A percentile compares a stretch with the other conserved stretches of the same genome.
Evolutionary conservation across 2,329 filamentous ascomycete species (phyloP).

Genomic region (Cladophialophora carrionii): DNA sequence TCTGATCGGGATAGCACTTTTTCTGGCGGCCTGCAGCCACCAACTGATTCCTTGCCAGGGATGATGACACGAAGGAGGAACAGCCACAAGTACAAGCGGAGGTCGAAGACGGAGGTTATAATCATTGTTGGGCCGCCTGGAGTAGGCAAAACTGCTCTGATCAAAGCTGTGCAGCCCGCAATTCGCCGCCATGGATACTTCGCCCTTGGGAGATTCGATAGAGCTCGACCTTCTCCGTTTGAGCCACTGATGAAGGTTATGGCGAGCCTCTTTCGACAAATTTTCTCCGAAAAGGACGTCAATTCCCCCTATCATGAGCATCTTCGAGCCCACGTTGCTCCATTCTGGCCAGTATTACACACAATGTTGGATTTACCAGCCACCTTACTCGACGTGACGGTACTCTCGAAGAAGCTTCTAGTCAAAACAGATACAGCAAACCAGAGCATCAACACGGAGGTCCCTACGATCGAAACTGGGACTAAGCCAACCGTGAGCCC

Average conservation of each 20-base stretch:
- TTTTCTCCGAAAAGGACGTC: conserved; percentile 67
- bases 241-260: conserved; percentile 65
- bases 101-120: conserved; percentile 63
- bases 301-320: conserved; percentile 64
- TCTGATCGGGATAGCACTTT: conserved; percentile 47
- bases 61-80: conserved; percentile 48
- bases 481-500: conserved; percentile 9
- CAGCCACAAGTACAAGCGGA: conserved; percentile 55
- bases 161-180: conserved; percentile 61
- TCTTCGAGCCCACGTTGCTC: conserved; percentile 58
- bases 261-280: conserved; percentile 64
- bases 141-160: conserved; percentile 63
- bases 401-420: conserved; percentile 43
- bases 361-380: conserved; percentile 66
- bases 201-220: conserved; percentile 63
- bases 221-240: conserved; percentile 62
- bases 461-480: conserved; percentile 29
- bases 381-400: conserved; percentile 58
- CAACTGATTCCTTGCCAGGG: conserved; percentile 41
- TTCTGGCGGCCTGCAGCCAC: conserved; percentile 38
- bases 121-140: conserved; percentile 61
- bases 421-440: conserved; percentile 26
- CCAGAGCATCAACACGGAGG: conserved; percentile 35
- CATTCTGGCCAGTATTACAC: conserved; percentile 62
- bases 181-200: conserved; percentile 64